Evolutionary conservation across 768 basidiomycete genomes (phyloP).

Genomic region (Tricholomella constricta): DNA sequence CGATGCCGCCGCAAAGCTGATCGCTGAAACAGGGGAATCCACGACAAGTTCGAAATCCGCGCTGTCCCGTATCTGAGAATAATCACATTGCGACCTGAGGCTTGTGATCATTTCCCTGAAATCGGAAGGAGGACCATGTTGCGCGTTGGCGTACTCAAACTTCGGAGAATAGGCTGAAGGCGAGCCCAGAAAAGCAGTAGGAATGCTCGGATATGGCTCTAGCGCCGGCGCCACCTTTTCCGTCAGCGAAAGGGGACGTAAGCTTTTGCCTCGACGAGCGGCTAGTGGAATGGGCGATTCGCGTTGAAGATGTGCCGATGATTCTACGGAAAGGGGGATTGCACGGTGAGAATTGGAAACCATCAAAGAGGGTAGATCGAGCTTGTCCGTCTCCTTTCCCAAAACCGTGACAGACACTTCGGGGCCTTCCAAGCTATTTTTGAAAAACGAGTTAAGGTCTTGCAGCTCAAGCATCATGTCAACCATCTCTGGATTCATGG

Average conservation of each 20-base stretch:
- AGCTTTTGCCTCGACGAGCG: constrained; percentile 38
- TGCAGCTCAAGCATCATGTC: constrained; percentile 44
- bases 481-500: constrained; percentile 40
- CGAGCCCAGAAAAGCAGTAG: constrained; percentile 45
- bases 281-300: constrained; percentile 30
- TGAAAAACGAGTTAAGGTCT: constrained; percentile 41
- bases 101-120: constrained; percentile 48
- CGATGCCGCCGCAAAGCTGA: constrained; percentile 14
- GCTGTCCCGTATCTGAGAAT: constrained; percentile 15
- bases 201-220: constrained; percentile 41
- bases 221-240: constrained; percentile 14
- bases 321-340: constrained; percentile 37
- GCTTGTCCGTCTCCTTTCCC: constrained; percentile 18
- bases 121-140: constrained; percentile 30
- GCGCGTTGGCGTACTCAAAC: constrained; percentile 27
- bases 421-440: constrained; percentile 24
- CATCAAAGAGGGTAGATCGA: constrained; percentile 38
- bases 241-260: constrained; percentile 30
- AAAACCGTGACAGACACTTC: constrained; percentile 15
- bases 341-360: constrained; percentile 45
- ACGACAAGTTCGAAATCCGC: constrained; percentile 1
- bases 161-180: constrained; percentile 39
- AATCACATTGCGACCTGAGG: constrained; percentile 41
- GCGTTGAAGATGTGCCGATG: constrained; percentile 26
- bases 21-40: constrained; percentile 8